Evolutionary conservation across 495 filamentous ascomycete species (phyloP).

Genomic region (Hyaloscypha finlandica): DNA sequence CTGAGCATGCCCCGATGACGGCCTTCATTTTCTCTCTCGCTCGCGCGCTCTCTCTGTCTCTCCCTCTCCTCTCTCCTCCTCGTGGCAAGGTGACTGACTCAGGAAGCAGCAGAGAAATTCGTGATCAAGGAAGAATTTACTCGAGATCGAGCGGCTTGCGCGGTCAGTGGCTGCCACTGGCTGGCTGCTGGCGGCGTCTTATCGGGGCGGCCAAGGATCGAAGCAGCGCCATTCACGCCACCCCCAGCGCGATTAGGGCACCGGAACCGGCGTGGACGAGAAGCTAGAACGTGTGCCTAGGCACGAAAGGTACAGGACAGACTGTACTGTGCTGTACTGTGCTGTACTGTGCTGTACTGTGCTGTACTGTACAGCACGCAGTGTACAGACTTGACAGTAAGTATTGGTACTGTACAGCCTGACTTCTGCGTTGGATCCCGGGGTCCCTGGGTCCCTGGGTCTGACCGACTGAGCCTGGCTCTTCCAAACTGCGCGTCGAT

Average conservation of each 20-base stretch:
- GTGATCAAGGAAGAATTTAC: background rate
- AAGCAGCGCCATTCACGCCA: conserved; percentile 6
- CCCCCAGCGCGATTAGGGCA: conserved; percentile 4
- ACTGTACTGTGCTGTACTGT: too few species aligned
- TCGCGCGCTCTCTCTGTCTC: too few species aligned
- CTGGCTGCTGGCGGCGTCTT: conserved; percentile 20
- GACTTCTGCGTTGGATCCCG: too few species aligned
- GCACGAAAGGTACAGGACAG: background rate
- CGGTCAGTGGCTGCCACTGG: background rate
- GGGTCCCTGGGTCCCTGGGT: too few species aligned
- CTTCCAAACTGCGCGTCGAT: too few species aligned
- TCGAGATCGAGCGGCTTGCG: background rate
- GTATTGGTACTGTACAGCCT: too few species aligned
- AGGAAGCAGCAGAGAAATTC: background rate
- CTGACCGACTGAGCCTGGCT: too few species aligned
- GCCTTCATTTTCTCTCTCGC: too few species aligned
- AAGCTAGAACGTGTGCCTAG: background rate
- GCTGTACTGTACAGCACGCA: too few species aligned
- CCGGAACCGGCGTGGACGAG: background rate
- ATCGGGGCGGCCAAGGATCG: conserved; percentile 21
- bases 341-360: too few species aligned
- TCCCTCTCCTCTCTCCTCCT: background rate
- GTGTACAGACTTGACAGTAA: too few species aligned
- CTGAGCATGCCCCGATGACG: too few species aligned
- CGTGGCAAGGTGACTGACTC: background rate